Evolutionary conservation across 2,329 filamentous ascomycete species (phyloP).

Genomic region (Trichoderma sp.): DNA sequence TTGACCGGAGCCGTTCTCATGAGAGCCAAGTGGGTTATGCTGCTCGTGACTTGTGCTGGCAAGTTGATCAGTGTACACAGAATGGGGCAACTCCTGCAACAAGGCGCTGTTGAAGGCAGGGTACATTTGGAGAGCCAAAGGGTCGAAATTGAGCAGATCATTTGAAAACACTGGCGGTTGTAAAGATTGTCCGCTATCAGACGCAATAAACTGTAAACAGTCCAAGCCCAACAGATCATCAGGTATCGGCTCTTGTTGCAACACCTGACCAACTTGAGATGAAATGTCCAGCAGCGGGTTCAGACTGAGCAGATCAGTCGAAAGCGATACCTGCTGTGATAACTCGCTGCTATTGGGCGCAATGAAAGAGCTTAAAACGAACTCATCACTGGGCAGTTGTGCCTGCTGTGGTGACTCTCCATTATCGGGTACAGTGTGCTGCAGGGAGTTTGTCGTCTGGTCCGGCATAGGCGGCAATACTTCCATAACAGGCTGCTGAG

Average conservation of each 20-base stretch:
- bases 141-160: neutral
- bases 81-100: constrained; percentile 11
- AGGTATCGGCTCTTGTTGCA: neutral
- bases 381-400: neutral
- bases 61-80: neutral
- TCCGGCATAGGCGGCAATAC: constrained; percentile 32
- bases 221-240: neutral
- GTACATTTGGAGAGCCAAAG: constrained; percentile 17
- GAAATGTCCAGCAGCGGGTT: neutral
- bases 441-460: neutral
- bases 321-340: neutral
- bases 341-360: neutral
- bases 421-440: neutral
- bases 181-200: neutral
- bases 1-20: neutral
- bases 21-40: neutral
- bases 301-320: neutral
- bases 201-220: neutral
- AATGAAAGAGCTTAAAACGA: neutral
- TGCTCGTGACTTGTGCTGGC: neutral
- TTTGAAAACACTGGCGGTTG: neutral
- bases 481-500: constrained; percentile 41
- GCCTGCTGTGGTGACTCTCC: neutral
- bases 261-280: neutral
- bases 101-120: neutral